Percentiles rank a stretch among this genome's conserved stretches.
Conservation (phyloP, 805 yeast species). For the Teunomyces kruisii region DNA sequence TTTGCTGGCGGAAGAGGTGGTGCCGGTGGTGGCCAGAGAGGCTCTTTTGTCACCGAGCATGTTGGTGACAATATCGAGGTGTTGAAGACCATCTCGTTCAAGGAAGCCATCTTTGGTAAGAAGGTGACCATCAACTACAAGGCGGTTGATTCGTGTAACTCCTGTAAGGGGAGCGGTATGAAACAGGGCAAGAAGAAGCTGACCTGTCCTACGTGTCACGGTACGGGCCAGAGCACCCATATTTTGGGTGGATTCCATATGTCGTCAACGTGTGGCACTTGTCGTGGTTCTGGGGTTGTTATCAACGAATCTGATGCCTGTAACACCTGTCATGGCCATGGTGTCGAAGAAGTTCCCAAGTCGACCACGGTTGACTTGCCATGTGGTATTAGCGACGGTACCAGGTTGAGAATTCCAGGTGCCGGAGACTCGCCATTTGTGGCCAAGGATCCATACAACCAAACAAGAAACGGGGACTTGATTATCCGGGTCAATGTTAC, state of each 20-base stretch:
- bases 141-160: slow-evolving; percentile 70
- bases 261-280: slow-evolving; percentile 86
- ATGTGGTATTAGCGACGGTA: slow-evolving; percentile 83
- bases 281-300: slow-evolving; percentile 86
- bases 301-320: slow-evolving; percentile 72
- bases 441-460: slow-evolving; percentile 68
- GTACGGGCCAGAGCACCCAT: slow-evolving; percentile 89
- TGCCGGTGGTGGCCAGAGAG: slow-evolving; percentile 38
- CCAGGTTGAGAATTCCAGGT: slow-evolving; percentile 77
- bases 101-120: slow-evolving; percentile 85
- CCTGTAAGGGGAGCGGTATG: slow-evolving; percentile 86
- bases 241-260: slow-evolving; percentile 92
- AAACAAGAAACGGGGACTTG: slow-evolving; percentile 80
- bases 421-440: slow-evolving; percentile 88
- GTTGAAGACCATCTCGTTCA: slow-evolving; percentile 68
- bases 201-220: slow-evolving; percentile 86
- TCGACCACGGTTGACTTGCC: slow-evolving; percentile 84
- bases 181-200: slow-evolving; percentile 70
- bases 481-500: slow-evolving; percentile 76
- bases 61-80: slow-evolving; percentile 90
- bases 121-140: slow-evolving; percentile 65
- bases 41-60: slow-evolving; percentile 66
- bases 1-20: slow-evolving; percentile 39
- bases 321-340: slow-evolving; percentile 82
- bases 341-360: slow-evolving; percentile 67